Percentiles rank a stretch among this genome's conserved stretches.
Conservation (phyloP, 1,284 basidiomycete genomes). For the Inonotus hispidus region DNA sequence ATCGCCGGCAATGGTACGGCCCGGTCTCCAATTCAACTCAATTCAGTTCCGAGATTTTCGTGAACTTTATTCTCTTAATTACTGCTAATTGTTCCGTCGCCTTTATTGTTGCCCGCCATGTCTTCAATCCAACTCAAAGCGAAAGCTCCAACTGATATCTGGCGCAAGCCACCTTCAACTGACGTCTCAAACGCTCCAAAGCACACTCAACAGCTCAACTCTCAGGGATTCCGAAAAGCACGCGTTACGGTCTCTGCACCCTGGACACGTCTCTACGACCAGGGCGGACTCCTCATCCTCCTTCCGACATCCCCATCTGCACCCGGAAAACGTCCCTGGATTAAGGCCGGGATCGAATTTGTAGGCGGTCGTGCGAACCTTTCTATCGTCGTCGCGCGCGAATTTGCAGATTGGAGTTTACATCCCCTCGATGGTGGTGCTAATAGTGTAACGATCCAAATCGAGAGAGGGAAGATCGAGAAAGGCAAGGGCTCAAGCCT, state of each 20-base stretch:
- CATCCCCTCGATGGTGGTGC: slow-evolving; percentile 15
- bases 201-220: slow-evolving; percentile 10
- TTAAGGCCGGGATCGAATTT: slow-evolving; percentile 27
- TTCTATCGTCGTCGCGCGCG: slow-evolving; percentile 24
- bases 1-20: background rate
- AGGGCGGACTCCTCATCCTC: slow-evolving; percentile 25
- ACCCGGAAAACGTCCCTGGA: slow-evolving; percentile 18
- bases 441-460: slow-evolving; percentile 21
- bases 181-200: slow-evolving; percentile 23
- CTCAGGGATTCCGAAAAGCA: slow-evolving; percentile 20
- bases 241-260: slow-evolving; percentile 23
- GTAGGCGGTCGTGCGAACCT: slow-evolving; percentile 22
- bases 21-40: background rate
- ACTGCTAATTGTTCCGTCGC: background rate
- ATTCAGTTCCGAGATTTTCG: background rate
- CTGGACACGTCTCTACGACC: slow-evolving; percentile 26
- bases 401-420: slow-evolving; percentile 26
- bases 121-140: slow-evolving; percentile 6
- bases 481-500: slow-evolving; percentile 20
- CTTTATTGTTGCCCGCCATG: slow-evolving; percentile 1
- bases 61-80: background rate
- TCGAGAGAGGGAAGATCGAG: slow-evolving; percentile 21
- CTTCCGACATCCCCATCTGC: slow-evolving; percentile 12
- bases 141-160: slow-evolving; percentile 22
- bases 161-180: slow-evolving; percentile 24